A percentile compares a stretch with the other conserved stretches of the same genome.
Conservation (phyloP, 176 grass and related monocot genomes). For the Thalia dealbata region DNA sequence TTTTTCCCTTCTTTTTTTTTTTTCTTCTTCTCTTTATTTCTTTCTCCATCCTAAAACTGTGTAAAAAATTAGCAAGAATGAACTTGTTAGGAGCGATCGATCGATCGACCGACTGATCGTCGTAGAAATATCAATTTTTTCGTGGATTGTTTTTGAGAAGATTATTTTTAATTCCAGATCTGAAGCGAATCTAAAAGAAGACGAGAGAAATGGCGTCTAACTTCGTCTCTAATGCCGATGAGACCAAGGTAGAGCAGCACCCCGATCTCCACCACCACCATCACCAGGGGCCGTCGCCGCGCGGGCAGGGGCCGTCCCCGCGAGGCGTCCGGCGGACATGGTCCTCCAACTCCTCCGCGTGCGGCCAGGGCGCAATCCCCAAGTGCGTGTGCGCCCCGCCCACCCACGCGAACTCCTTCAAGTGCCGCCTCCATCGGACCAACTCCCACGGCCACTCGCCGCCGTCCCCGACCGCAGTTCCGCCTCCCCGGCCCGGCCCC, state of each 20-base stretch:
- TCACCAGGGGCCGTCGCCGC: conserved; percentile 24
- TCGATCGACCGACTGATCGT: neutral
- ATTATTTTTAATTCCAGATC: conserved; percentile 4
- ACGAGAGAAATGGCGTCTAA: conserved; percentile 54
- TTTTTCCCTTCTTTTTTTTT: neutral
- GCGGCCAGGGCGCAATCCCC: conserved; percentile 22
- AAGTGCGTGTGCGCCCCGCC: conserved; percentile 85
- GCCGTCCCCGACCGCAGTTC: conserved; percentile 5
- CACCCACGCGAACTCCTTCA: conserved; percentile 72
- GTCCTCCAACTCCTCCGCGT: conserved; percentile 15
- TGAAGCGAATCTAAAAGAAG: neutral
- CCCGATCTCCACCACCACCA: conserved; percentile 4
- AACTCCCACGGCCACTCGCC: conserved; percentile 32
- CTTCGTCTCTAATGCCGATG: conserved; percentile 38
- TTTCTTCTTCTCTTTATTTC: neutral
- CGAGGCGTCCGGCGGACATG: conserved; percentile 29
- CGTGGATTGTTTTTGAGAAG: too few species aligned
- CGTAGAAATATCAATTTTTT: too few species aligned
- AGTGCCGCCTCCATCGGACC: conserved; percentile 79
- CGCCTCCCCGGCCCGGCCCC: conserved; percentile 13
- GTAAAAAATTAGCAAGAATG: neutral
- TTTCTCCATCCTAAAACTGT: neutral
- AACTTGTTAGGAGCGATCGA: neutral
- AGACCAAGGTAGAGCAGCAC: conserved; percentile 18
- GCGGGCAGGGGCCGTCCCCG: conserved; percentile 29